Conservation (phyloP, 352 stramenopile species). For the Phytophthora palmivora region DNA sequence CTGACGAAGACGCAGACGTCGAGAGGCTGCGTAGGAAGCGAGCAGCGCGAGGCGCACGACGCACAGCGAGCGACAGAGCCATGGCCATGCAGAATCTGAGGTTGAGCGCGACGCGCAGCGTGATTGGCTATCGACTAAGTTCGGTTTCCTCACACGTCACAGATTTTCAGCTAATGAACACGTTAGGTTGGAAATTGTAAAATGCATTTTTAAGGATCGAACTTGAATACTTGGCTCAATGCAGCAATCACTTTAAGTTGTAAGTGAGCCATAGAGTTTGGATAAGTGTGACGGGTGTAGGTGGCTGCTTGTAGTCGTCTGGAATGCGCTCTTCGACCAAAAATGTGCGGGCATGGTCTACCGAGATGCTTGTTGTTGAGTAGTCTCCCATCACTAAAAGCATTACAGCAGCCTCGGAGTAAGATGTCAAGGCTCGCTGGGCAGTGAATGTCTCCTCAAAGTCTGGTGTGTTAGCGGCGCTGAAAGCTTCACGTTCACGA, state of each 20-base stretch:
- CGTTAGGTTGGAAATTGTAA: no score
- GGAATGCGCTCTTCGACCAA: constrained; percentile 61
- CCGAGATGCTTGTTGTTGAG: constrained; percentile 41
- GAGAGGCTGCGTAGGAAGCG: constrained; percentile 30
- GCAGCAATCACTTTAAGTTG: constrained; percentile 52
- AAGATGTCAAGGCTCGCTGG: constrained; percentile 44
- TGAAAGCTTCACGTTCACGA: constrained; percentile 50
- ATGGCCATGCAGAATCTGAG: constrained; percentile 22
- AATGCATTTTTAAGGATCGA: no score
- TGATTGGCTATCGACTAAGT: neutral
- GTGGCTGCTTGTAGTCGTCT: constrained; percentile 44
- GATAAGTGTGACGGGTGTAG: constrained; percentile 41
- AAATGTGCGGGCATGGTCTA: constrained; percentile 51
- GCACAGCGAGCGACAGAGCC: constrained; percentile 25
- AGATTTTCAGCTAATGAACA: no score
- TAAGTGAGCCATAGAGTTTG: constrained; percentile 43
- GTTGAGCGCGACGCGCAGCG: neutral
- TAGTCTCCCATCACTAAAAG: constrained; percentile 60
- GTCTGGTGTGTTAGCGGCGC: constrained; percentile 44
- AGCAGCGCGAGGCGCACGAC: constrained; percentile 17
- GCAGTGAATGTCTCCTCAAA: constrained; percentile 47
- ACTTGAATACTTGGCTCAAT: neutral
- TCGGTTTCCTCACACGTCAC: neutral
- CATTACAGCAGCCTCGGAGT: constrained; percentile 55
- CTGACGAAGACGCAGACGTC: constrained; percentile 3